These are phyloP conservation scores for Oxytropis ochrocephala DNA, from an alignment of 306 rosid species.

Conservation along the genomic window DNA sequence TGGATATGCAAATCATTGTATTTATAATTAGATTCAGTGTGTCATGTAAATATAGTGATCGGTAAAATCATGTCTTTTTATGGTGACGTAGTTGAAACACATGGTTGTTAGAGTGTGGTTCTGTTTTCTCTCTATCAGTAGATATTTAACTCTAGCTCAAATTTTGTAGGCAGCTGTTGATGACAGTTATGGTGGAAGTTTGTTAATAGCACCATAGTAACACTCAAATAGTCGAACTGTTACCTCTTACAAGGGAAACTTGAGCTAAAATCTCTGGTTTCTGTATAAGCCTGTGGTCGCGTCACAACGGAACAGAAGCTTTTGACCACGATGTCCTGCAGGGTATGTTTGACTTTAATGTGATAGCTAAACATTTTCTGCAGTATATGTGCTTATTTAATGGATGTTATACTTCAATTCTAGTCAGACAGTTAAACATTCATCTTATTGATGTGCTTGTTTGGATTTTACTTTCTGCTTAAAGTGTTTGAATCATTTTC, in stretches of 20 bases:
- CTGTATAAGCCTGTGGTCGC: conserved; percentile 6
- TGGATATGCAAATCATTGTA: no score
- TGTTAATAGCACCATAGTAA: conserved; percentile 36
- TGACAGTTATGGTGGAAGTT: conserved; percentile 77
- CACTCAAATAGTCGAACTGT: conserved; percentile 1
- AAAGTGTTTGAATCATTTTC: conserved; percentile 9
- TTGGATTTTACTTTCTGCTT: background rate
- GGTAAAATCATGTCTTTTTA: background rate
- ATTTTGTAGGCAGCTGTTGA: conserved; percentile 55
- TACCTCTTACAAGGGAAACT: conserved; percentile 5
- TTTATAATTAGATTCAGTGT: background rate
- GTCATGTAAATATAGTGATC: background rate
- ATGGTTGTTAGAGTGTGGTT: background rate
- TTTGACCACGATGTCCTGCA: conserved; percentile 12
- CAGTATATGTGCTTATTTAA: conserved; percentile 11
- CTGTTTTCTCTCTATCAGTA: background rate
- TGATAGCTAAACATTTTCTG: background rate
- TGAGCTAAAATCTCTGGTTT: background rate
- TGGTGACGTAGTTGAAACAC: background rate
- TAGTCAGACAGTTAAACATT: background rate
- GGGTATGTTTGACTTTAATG: conserved; percentile 17
- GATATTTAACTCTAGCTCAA: background rate
- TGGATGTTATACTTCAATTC: conserved; percentile 11
- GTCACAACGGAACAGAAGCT: background rate
- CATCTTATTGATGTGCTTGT: background rate